phyloP scores from a whole-genome alignment of 495 filamentous ascomycete genomes.

The Aspergillus kassunensis region DNA sequence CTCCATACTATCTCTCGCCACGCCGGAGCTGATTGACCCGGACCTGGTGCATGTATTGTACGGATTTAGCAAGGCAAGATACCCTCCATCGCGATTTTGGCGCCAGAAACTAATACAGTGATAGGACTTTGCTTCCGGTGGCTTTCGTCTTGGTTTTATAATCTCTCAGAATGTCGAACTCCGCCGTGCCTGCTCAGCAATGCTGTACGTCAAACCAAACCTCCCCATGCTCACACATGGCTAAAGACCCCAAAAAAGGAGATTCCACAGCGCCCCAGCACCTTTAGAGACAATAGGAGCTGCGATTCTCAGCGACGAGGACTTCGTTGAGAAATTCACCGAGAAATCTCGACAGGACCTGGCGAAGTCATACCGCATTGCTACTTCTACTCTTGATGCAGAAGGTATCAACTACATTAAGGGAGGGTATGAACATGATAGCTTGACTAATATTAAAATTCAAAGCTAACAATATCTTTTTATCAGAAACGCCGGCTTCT shows the following conservation, averaged over 20 bases:
- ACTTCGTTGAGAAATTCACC: slow-evolving; percentile 29
- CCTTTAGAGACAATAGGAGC: slow-evolving; percentile 35
- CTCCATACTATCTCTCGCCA: slow-evolving; percentile 47
- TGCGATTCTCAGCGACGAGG: slow-evolving; percentile 33
- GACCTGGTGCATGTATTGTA: slow-evolving; percentile 54
- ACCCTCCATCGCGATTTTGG: not conserved
- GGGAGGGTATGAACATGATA: slow-evolving; percentile 20
- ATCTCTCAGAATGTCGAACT: slow-evolving; percentile 36
- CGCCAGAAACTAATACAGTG: not conserved
- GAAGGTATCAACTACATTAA: slow-evolving; percentile 32
- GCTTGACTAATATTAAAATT: not conserved
- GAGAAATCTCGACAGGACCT: slow-evolving; percentile 22
- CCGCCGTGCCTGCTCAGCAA: slow-evolving; percentile 25
- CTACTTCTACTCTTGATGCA: slow-evolving; percentile 22
- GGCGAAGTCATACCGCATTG: slow-evolving; percentile 23
- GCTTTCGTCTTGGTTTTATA: slow-evolving; percentile 52
- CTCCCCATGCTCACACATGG: not conserved
- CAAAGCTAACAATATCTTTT: not conserved
- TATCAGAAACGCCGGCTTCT: slow-evolving; percentile 48
- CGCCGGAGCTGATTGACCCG: slow-evolving; percentile 42
- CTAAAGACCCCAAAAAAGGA: slow-evolving; percentile 13
- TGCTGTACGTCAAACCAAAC: slow-evolving; percentile 18
- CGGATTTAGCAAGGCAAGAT: slow-evolving; percentile 49
- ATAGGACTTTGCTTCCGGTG: slow-evolving; percentile 51
- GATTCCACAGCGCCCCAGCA: slow-evolving; percentile 33